phyloP scores from a whole-genome alignment of 225 moss, liverwort and hornwort genomes.

The Antitrichia curtipendula region DNA sequence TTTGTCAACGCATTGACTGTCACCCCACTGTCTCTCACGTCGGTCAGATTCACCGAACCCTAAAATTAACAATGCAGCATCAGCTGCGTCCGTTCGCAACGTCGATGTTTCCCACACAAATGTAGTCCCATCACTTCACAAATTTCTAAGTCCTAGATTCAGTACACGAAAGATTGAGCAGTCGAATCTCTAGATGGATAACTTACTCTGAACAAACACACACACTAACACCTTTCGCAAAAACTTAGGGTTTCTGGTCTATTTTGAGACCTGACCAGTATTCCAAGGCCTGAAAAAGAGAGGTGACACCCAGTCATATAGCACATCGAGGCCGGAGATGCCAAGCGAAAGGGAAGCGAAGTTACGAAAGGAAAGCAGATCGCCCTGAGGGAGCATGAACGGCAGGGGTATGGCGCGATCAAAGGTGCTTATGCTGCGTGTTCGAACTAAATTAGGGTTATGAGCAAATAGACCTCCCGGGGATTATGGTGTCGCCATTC shows the following conservation, averaged over 20 bases:
- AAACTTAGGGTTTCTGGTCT: not conserved
- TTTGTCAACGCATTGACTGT: not conserved
- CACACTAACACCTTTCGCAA: not conserved
- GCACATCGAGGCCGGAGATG: not conserved
- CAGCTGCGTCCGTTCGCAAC: not conserved
- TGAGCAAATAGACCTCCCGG: not conserved
- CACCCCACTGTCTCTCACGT: not conserved
- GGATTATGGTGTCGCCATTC: not conserved
- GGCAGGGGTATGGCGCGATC: not conserved
- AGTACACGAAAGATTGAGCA: not conserved
- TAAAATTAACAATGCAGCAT: not conserved
- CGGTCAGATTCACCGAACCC: not conserved
- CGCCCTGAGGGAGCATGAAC: not conserved
- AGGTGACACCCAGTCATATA: not conserved
- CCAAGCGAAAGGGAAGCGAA: not conserved
- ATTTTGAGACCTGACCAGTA: not conserved
- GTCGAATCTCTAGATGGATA: not conserved
- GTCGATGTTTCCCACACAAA: not conserved
- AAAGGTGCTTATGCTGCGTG: not conserved
- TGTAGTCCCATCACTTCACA: not conserved
- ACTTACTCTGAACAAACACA: not conserved
- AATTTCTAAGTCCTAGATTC: not conserved
- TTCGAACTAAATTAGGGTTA: not conserved
- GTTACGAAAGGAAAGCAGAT: not conserved
- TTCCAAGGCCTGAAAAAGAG: not conserved